A percentile compares a stretch with the other conserved stretches of the same genome.
Evolutionary conservation across 257 asterid genomes (phyloP).

Genomic region (Nemophila menziesii): DNA sequence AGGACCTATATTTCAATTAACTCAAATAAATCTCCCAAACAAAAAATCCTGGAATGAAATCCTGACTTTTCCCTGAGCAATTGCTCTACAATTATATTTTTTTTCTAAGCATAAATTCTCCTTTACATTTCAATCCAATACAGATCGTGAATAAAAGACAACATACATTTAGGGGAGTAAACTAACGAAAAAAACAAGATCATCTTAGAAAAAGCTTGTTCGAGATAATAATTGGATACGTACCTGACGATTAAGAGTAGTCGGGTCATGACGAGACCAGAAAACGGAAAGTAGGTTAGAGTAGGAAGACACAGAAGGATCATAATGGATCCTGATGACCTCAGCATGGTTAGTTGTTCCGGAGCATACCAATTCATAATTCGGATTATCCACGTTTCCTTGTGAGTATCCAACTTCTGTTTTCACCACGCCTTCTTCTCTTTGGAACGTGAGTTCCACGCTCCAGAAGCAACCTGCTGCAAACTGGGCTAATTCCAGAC

Average conservation of each 20-base stretch:
- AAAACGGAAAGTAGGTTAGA: slow-evolving; percentile 48
- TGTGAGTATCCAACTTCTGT: slow-evolving; percentile 85
- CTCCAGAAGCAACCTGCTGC: slow-evolving; percentile 93
- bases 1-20: too few species aligned
- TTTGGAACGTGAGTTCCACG: slow-evolving; percentile 59
- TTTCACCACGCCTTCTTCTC: slow-evolving; percentile 63
- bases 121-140: too few species aligned
- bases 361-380: slow-evolving; percentile 47
- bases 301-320: slow-evolving; percentile 51
- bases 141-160: too few species aligned
- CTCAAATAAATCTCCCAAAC: too few species aligned
- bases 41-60: too few species aligned
- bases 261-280: slow-evolving; percentile 72
- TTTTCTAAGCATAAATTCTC: too few species aligned
- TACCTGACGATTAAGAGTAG: slow-evolving; percentile 74
- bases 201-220: too few species aligned
- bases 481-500: slow-evolving; percentile 62
- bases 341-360: slow-evolving; percentile 72
- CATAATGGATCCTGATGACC: slow-evolving; percentile 59
- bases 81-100: too few species aligned
- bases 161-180: too few species aligned
- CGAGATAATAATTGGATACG: too few species aligned
- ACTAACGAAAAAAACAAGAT: too few species aligned
- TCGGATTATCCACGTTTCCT: slow-evolving; percentile 47
- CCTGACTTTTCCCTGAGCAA: too few species aligned